These are phyloP conservation scores for Leccinum barrowsii DNA, from an alignment of 768 basidiomycete species.

Conservation along the genomic window DNA sequence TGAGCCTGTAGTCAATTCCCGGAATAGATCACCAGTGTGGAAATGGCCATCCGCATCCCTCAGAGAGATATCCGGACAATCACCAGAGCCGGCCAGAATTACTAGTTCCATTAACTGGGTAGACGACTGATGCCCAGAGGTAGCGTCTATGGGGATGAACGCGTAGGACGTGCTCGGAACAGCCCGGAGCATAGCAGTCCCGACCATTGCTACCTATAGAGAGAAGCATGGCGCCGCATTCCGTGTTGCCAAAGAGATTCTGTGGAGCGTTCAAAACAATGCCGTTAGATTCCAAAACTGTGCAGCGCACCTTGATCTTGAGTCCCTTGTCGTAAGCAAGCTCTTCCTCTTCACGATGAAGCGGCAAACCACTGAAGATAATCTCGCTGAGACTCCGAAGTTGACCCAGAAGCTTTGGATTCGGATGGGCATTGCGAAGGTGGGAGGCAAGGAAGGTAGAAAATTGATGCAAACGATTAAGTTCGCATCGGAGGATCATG, in stretches of 20 bases:
- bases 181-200: constrained; percentile 50
- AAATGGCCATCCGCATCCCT: constrained; percentile 64
- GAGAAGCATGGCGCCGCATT: constrained; percentile 69
- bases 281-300: constrained; percentile 12
- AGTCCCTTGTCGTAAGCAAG: constrained; percentile 66
- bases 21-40: constrained; percentile 82
- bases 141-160: constrained; percentile 56
- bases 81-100: constrained; percentile 61
- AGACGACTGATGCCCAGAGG: constrained; percentile 50
- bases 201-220: constrained; percentile 52
- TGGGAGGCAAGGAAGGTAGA: constrained; percentile 64
- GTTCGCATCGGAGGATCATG: constrained; percentile 63
- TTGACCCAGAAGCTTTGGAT: constrained; percentile 58
- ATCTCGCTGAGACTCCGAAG: constrained; percentile 60
- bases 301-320: constrained; percentile 51
- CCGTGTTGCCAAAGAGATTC: constrained; percentile 82
- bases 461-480: constrained; percentile 78
- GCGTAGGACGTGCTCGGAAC: constrained; percentile 63
- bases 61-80: constrained; percentile 62
- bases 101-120: constrained; percentile 63
- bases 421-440: constrained; percentile 53
- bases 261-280: constrained; percentile 31
- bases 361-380: constrained; percentile 60
- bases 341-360: constrained; percentile 65
- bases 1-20: constrained; percentile 53